phyloP scores from a whole-genome alignment of 257 asterid genomes.

The Leonotis leonurus region DNA sequence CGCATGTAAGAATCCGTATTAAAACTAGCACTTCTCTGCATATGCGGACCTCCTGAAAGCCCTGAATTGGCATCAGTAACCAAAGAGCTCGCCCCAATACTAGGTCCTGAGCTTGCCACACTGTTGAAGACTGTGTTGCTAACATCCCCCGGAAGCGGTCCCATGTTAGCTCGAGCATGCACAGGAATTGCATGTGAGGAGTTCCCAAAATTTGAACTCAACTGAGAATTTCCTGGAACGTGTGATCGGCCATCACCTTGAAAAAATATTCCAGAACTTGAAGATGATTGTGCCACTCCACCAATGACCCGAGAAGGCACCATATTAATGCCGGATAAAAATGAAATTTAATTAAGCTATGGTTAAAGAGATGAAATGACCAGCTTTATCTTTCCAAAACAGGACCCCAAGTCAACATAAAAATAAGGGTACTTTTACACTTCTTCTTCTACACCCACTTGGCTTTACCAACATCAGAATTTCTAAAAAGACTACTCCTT shows the following conservation, averaged over 20 bases:
- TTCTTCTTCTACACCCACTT: slow-evolving; percentile 4
- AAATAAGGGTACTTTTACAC: not conserved
- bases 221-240: slow-evolving; percentile 57
- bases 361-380: slow-evolving; percentile 1
- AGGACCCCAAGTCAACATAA: not conserved
- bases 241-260: slow-evolving; percentile 77
- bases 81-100: slow-evolving; percentile 93
- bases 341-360: not conserved
- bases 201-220: slow-evolving; percentile 67
- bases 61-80: slow-evolving; percentile 98
- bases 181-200: slow-evolving; percentile 53
- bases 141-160: slow-evolving; percentile 56
- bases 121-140: slow-evolving; percentile 60
- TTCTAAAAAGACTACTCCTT: not conserved
- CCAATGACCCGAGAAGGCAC: slow-evolving; percentile 68
- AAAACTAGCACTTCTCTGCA: slow-evolving; percentile 87
- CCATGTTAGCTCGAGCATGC: slow-evolving; percentile 42
- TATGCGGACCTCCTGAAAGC: slow-evolving; percentile 79
- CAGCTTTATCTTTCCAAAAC: not conserved
- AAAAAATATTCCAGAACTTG: slow-evolving; percentile 73
- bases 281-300: slow-evolving; percentile 73
- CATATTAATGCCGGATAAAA: too few relatives aligned
- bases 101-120: slow-evolving; percentile 74
- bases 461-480: not conserved
- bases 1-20: slow-evolving; percentile 93